Evolutionary conservation across 2,329 filamentous ascomycete species (phyloP), one percentile per base, ranked within the genome.

Genomic region (Xylaria arbuscula): DNA sequence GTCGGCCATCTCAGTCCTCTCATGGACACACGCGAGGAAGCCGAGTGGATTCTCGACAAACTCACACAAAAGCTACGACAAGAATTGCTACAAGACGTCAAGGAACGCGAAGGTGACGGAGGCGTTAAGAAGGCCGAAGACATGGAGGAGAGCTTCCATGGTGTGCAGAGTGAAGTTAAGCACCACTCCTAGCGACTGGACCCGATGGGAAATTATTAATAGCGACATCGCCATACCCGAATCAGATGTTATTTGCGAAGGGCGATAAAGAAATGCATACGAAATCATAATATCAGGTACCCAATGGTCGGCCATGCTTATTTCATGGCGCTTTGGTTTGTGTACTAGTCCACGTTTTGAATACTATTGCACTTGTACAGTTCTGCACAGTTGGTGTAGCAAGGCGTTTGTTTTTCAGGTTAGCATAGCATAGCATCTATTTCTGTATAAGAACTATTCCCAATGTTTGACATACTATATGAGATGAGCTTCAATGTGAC

Each of bases 21-120:
- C 13, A 90, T 93, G 87, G 87, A 90, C 2, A 85, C 85, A 56
- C 86, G 89, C 74, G 87, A 87, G 64, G 92, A 94, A 80, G 86
- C 88, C 15, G 88, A 93, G 76, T 94, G 92, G 92, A 88, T 94
- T 42, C 78, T 93, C 48, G 89, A 93, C 68, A 84, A 87, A 68
- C 78, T 94, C 60, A 86, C 86, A 68, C 82, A 83, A 60, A 85
- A 81, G 67, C 80, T 94, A 45, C 83, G 86, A 59, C 78, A 80
- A 13, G 84, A 87, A 77, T 76, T 87, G 51, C 80, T 80, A 10
- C 68, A 65, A 11, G 64, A 72, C 10, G 74, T 75, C 24, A 62
- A 60, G 63, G 71, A 72, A 59, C 34, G 59, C 19, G 42, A 47
- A 10, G 73, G 72, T 17, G 50, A 56, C 5, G 70, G 64, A 0